Evolutionary conservation across 257 asterid genomes (phyloP), one percentile per base, ranked within the genome.

Genomic region (Anisodus acutangulus): DNA sequence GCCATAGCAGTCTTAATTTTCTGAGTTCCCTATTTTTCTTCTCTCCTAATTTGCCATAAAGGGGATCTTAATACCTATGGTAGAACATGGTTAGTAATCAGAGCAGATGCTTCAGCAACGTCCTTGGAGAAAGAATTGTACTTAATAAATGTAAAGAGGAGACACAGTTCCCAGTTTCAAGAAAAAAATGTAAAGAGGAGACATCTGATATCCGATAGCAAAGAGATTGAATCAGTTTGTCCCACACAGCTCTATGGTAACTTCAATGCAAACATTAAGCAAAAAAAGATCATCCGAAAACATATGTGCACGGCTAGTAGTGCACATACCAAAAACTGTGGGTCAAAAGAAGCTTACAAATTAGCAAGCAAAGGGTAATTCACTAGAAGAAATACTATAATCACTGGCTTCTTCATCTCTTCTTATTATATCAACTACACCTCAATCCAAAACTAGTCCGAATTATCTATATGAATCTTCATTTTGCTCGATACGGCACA

Each of bases 331-430:
- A 76, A 49, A 12, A 22, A 22, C 43, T 51, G 17, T 31, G 4
- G 63, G 11, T 51, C 63, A 76, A 49, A 45, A 49, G 60, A 51
- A 76, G 81, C 47, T 58, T 76, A 76, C 81, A 6, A 76, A 43
- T 16, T 76, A 76, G 9, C 81, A 76, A 76, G 81, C 17, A 76
- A 51, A 51, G 4, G 47, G 45, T 12, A 76, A 26, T 31, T 31
- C 63, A 76, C 81, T 76, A 51, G 45, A 76, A 51, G 63, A 76
- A 76, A 49, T 51, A 55, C 63, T 31, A 76, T 13, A 76, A 26
- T 45, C 63, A 53, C 26, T 74, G 31, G 22, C 22, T 49, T 74
- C 62, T 49, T 7, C 62, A 49, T 74, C 22, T 51, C 26, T 47
- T 76, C 81, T 26, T 49, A 12, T 22, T 51, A 22, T 26, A 76